These are phyloP conservation scores for Chamaenerion angustifolium DNA, from an alignment of 345 rosid genomes.

Conservation along the genomic window DNA sequence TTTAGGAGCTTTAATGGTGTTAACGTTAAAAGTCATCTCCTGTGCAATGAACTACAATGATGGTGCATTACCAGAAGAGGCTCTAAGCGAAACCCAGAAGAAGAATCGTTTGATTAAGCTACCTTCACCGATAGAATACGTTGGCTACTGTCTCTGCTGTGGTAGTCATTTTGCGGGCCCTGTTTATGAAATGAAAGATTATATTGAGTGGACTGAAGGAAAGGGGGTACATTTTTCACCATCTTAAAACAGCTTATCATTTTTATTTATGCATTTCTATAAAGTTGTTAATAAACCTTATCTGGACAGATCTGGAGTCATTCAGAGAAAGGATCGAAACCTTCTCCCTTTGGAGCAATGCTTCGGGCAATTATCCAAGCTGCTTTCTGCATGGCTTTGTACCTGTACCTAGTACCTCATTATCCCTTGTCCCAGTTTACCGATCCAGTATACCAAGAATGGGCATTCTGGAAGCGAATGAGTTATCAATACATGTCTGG, in stretches of 20 bases:
- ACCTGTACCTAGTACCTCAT: constrained; percentile 59
- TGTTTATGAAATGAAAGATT: constrained; percentile 88
- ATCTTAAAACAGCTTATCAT: background rate
- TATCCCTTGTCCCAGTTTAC: constrained; percentile 56
- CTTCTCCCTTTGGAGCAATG: constrained; percentile 52
- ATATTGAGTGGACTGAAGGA: constrained; percentile 82
- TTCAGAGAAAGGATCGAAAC: constrained; percentile 31
- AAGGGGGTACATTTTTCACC: constrained; percentile 49
- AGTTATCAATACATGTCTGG: constrained; percentile 75
- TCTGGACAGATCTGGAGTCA: constrained; percentile 52
- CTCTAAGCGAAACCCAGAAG: constrained; percentile 68
- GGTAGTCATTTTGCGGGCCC: constrained; percentile 99
- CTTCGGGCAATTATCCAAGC: constrained; percentile 69
- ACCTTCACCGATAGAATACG: constrained; percentile 74
- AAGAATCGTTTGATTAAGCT: constrained; percentile 49
- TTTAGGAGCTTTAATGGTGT: constrained; percentile 91
- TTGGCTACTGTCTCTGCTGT: constrained; percentile 87
- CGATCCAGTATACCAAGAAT: constrained; percentile 62
- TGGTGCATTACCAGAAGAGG: constrained; percentile 68
- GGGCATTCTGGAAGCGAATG: constrained; percentile 77
- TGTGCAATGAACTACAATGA: constrained; percentile 82
- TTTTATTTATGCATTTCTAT: no score
- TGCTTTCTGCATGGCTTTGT: constrained; percentile 66
- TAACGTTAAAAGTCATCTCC: constrained; percentile 82
- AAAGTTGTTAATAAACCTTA: background rate